These are phyloP conservation scores for Orbilia quercus DNA, from an alignment of 2,329 filamentous ascomycete genomes.

Conservation along the genomic window DNA sequence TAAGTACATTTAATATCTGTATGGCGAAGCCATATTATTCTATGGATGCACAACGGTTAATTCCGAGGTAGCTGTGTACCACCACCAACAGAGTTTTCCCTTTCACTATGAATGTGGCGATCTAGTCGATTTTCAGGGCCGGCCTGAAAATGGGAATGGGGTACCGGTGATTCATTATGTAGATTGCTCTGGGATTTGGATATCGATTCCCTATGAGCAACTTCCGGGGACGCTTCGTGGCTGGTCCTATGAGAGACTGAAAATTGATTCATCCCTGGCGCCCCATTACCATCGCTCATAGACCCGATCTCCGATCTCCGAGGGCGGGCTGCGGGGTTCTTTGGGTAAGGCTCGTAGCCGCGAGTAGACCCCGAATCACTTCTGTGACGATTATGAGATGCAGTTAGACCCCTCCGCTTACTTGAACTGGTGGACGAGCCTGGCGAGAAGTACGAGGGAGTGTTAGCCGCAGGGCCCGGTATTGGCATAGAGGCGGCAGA, in stretches of 20 bases:
- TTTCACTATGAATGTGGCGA: slow-evolving; percentile 32
- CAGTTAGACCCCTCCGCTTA: slow-evolving; percentile 56
- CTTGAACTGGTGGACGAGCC: slow-evolving; percentile 50
- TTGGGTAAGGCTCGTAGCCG: slow-evolving; percentile 58
- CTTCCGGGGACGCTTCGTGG: slow-evolving; percentile 22
- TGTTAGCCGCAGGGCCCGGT: slow-evolving; percentile 15
- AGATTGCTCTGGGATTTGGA: slow-evolving; percentile 8
- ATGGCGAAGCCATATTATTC: no score
- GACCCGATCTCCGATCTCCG: slow-evolving; percentile 54
- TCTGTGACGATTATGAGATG: slow-evolving; percentile 59
- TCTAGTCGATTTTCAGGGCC: slow-evolving; percentile 41
- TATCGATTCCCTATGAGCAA: slow-evolving; percentile 21
- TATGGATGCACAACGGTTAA: no score
- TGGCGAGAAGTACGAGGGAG: slow-evolving; percentile 57
- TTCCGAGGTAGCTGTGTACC: background rate
- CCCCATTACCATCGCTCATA: slow-evolving; percentile 3
- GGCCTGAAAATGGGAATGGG: slow-evolving; percentile 45
- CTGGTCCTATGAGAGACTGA: slow-evolving; percentile 47
- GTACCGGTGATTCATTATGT: slow-evolving; percentile 25
- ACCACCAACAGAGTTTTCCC: slow-evolving; percentile 16
- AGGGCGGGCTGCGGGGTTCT: slow-evolving; percentile 52
- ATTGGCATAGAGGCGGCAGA: slow-evolving; percentile 42
- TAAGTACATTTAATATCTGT: no score
- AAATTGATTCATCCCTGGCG: slow-evolving; percentile 23
- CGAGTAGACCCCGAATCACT: slow-evolving; percentile 58